Evolutionary conservation across 345 rosid genomes (phyloP).

Genomic region (Eucalyptus sideroxylon): DNA sequence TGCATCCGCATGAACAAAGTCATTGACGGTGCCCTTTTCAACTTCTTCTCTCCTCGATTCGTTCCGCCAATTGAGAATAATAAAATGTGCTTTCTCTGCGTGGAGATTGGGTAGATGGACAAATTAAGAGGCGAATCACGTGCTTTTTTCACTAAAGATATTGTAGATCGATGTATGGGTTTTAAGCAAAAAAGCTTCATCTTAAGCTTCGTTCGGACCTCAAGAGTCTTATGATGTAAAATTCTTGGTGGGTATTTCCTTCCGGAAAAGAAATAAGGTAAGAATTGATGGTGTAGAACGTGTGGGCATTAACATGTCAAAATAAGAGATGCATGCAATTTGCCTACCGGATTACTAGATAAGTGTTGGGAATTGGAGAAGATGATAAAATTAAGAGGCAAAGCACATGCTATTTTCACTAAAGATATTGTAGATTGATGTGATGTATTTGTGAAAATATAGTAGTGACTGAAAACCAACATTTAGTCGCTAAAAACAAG

Average conservation of each 20-base stretch:
- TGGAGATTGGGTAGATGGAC: not conserved
- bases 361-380: not conserved
- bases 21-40: not conserved
- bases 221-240: no score
- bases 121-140: not conserved
- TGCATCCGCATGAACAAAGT: not conserved
- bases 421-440: not conserved
- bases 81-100: not conserved
- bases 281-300: no score
- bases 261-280: no score
- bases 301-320: no score
- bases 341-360: no score
- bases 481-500: not conserved
- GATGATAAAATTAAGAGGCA: not conserved
- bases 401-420: not conserved
- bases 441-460: not conserved
- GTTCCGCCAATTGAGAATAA: not conserved
- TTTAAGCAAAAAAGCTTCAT: no score
- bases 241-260: no score
- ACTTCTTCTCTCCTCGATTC: not conserved
- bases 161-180: not conserved
- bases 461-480: fast-evolving
- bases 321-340: no score
- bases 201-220: no score
- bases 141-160: not conserved